Conservation (phyloP, 371 early-diverging fungal genomes). For the Mortierella sp. region DNA sequence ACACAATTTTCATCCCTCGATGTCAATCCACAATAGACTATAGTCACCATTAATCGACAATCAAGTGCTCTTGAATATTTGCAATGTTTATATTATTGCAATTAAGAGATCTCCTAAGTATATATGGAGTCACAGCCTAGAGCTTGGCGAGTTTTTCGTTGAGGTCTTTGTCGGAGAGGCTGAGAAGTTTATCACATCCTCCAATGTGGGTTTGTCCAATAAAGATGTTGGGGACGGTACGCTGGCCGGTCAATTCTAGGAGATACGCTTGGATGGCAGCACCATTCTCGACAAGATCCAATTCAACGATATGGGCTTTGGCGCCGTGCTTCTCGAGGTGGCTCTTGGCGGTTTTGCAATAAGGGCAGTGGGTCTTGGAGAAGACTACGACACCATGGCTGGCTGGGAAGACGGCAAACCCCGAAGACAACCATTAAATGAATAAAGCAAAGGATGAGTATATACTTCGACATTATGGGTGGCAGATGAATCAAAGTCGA, state of each 20-base stretch:
- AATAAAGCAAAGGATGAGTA: background rate
- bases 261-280: constrained; percentile 82
- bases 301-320: constrained; percentile 68
- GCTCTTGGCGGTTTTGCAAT: constrained; percentile 80
- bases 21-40: too few species aligned
- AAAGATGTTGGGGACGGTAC: constrained; percentile 95
- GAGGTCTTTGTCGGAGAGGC: constrained; percentile 55
- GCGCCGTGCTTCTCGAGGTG: constrained; percentile 67
- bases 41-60: too few species aligned
- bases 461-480: background rate
- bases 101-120: background rate
- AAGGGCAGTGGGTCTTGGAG: constrained; percentile 91
- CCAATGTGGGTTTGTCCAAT: constrained; percentile 85
- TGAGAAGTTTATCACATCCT: constrained; percentile 63
- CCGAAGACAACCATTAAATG: too few species aligned
- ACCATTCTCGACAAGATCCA: constrained; percentile 77
- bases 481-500: background rate
- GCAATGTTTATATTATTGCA: constrained; percentile 6
- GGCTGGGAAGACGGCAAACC: constrained; percentile 6
- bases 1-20: too few species aligned
- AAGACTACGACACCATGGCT: constrained; percentile 68
- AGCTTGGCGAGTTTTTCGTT: constrained; percentile 56
- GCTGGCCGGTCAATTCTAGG: constrained; percentile 77
- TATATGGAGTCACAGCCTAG: constrained; percentile 1
- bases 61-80: background rate